phyloP scores from a whole-genome alignment of 108 stramenopile genomes.

The Discostella stelligeroides region DNA sequence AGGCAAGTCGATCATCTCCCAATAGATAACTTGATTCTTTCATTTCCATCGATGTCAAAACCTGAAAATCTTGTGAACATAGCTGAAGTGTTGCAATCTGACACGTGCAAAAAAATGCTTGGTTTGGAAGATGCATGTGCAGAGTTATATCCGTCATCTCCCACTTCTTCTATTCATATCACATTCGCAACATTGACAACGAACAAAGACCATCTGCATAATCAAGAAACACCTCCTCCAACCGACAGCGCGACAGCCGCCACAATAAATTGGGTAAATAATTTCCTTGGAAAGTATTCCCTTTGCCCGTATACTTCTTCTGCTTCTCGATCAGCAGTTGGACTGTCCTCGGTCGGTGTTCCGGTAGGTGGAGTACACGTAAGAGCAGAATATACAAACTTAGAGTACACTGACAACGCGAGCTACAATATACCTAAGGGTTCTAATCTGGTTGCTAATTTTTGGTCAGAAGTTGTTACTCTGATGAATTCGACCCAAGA shows the following conservation, averaged over 20 bases:
- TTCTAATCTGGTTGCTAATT: slow-evolving; percentile 31
- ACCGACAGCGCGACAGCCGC: slow-evolving; percentile 1
- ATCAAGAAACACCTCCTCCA: neutral
- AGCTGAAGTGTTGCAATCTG: slow-evolving; percentile 30
- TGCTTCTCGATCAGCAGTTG: slow-evolving; percentile 52
- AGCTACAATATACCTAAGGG: slow-evolving; percentile 10
- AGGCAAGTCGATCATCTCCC: neutral
- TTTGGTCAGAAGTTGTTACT: slow-evolving; percentile 50
- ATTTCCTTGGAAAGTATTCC: slow-evolving; percentile 46
- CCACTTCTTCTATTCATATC: slow-evolving; percentile 28
- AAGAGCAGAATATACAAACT: slow-evolving; percentile 6
- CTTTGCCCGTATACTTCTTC: slow-evolving; percentile 65
- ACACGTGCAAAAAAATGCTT: slow-evolving; percentile 43
- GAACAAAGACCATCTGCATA: neutral
- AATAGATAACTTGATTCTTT: slow-evolving; percentile 8
- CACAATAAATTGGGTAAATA: slow-evolving; percentile 54
- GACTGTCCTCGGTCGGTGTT: slow-evolving; percentile 46
- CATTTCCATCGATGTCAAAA: slow-evolving; percentile 37
- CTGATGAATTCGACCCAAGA: slow-evolving; percentile 44
- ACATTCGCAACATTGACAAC: slow-evolving; percentile 2
- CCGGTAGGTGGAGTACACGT: slow-evolving; percentile 35
- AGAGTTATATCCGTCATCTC: slow-evolving; percentile 40
- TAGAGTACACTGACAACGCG: neutral
- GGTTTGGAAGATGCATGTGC: slow-evolving; percentile 32
- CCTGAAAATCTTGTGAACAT: slow-evolving; percentile 28